A percentile compares a stretch with the other conserved stretches of the same genome.
Conservation (phyloP, 306 rosid species). For the Quercus engelmannii region DNA sequence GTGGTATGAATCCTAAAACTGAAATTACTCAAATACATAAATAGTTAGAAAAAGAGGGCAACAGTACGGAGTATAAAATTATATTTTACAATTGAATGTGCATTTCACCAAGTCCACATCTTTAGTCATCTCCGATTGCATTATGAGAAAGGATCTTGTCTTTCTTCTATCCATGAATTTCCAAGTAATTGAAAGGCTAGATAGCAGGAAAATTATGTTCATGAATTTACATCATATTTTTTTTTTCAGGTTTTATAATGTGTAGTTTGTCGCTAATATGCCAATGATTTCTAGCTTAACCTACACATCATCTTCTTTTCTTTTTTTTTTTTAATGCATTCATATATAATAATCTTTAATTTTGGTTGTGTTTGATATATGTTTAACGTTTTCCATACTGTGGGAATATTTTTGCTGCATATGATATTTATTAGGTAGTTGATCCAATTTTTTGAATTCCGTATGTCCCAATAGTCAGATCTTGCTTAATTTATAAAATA, state of each 20-base stretch:
- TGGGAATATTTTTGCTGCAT: too few species aligned
- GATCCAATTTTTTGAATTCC: too few species aligned
- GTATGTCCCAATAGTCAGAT: too few species aligned
- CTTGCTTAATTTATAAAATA: too few species aligned
- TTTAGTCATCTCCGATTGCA: slow-evolving; percentile 9
- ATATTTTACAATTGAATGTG: slow-evolving; percentile 3
- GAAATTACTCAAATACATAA: background rate
- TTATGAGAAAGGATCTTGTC: slow-evolving; percentile 14
- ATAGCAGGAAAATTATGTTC: background rate
- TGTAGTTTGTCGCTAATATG: slow-evolving; percentile 1
- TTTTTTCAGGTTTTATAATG: background rate
- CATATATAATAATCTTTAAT: too few species aligned
- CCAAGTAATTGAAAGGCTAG: background rate
- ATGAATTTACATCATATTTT: background rate
- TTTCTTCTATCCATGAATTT: slow-evolving; percentile 15
- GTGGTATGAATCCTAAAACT: too few species aligned
- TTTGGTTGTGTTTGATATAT: too few species aligned
- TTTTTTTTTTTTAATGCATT: too few species aligned
- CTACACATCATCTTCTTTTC: too few species aligned
- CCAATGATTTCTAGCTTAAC: too few species aligned
- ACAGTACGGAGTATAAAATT: slow-evolving; percentile 1
- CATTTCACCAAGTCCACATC: slow-evolving; percentile 37
- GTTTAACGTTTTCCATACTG: too few species aligned
- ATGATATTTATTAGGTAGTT: too few species aligned
- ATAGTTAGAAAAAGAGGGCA: slow-evolving; percentile 15